Percentiles rank a stretch among this genome's conserved stretches.
Evolutionary conservation across 1,139 yeast species (phyloP).

Genomic region (Protomyces arabidopsidicola): DNA sequence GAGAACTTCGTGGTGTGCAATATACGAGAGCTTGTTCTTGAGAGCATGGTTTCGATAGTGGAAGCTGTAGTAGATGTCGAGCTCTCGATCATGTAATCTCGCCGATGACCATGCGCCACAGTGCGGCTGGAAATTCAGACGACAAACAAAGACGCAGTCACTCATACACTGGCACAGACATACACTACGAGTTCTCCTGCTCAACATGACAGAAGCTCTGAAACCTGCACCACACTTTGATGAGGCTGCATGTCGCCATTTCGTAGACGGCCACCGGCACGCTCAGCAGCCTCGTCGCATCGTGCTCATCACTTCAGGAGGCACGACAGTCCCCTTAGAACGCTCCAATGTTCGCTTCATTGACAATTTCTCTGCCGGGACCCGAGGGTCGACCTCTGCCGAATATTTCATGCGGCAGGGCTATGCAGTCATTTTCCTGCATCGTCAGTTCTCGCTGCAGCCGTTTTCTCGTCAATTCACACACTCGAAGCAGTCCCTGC

Average conservation of each 20-base stretch:
- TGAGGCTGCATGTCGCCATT: background rate
- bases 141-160: too few species aligned
- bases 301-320: constrained; percentile 50
- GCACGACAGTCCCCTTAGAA: constrained; percentile 95
- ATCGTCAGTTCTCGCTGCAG: constrained; percentile 82
- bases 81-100: too few species aligned
- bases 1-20: background rate
- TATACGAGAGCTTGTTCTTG: background rate
- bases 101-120: too few species aligned
- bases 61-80: background rate
- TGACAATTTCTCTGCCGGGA: constrained; percentile 96
- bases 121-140: too few species aligned
- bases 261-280: background rate
- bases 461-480: constrained; percentile 84
- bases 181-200: too few species aligned
- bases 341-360: constrained; percentile 93
- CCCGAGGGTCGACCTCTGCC: constrained; percentile 94
- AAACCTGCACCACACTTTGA: background rate
- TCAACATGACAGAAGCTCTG: background rate
- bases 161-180: too few species aligned
- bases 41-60: background rate
- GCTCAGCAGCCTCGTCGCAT: constrained; percentile 11
- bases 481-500: constrained; percentile 75
- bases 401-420: constrained; percentile 81
- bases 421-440: constrained; percentile 86